phyloP scores from a whole-genome alignment of 768 basidiomycete genomes.

The Tephrocybe sp. region DNA sequence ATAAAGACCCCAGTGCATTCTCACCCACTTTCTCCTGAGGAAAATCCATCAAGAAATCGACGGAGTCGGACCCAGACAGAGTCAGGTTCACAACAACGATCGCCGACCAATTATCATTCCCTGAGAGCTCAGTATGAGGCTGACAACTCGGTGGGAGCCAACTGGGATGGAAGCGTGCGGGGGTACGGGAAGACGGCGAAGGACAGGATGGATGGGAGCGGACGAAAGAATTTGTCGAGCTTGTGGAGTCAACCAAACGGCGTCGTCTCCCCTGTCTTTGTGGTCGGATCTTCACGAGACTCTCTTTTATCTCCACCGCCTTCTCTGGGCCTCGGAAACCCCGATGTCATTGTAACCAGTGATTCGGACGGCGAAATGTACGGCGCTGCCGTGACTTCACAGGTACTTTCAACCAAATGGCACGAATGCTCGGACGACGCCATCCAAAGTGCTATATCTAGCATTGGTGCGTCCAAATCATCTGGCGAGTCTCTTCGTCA shows the following conservation, averaged over 20 bases:
- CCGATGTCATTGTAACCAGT: conserved; percentile 33
- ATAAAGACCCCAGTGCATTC: conserved; percentile 61
- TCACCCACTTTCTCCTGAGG: conserved; percentile 71
- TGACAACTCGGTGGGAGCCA: conserved; percentile 30
- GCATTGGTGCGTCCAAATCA: conserved; percentile 42
- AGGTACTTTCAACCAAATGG: conserved; percentile 71
- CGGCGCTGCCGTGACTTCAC: conserved; percentile 31
- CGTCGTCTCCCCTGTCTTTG: conserved; percentile 37
- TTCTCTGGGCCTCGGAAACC: conserved; percentile 18
- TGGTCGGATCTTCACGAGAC: conserved; percentile 41
- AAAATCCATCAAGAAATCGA: conserved; percentile 45
- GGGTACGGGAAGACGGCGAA: conserved; percentile 48
- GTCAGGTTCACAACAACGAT: conserved; percentile 20
- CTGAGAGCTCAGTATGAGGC: conserved; percentile 62
- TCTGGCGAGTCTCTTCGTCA: conserved; percentile 46
- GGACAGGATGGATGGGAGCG: conserved; percentile 21
- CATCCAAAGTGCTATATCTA: conserved; percentile 63
- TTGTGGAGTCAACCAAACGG: conserved; percentile 37
- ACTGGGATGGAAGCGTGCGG: conserved; percentile 55
- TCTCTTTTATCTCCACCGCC: conserved; percentile 12
- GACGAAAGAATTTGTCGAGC: conserved; percentile 29
- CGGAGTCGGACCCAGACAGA: conserved; percentile 43
- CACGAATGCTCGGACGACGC: conserved; percentile 77
- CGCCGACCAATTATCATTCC: conserved; percentile 57
- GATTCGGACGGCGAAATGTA: conserved; percentile 36